Conservation (phyloP, 768 basidiomycete genomes). For the Ramaria sp. region DNA sequence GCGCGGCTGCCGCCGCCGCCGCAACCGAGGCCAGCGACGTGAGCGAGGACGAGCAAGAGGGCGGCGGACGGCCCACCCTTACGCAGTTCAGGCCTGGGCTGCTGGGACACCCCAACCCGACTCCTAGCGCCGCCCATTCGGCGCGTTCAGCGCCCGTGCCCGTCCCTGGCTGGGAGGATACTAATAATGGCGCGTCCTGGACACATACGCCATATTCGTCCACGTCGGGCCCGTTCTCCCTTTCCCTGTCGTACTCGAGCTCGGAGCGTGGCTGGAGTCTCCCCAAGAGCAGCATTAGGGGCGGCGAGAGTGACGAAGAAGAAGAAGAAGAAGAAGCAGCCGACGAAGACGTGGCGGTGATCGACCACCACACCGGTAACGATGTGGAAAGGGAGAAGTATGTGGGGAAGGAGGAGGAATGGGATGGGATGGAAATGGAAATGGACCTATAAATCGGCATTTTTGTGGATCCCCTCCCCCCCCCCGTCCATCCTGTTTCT, state of each 20-base stretch:
- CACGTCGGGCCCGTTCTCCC: not conserved
- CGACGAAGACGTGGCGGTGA: not conserved
- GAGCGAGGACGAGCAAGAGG: slow-evolving; percentile 1
- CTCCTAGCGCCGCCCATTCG: not conserved
- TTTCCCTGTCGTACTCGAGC: not conserved
- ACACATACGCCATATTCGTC: not conserved
- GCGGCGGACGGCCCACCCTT: not conserved
- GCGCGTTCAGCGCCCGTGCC: not conserved
- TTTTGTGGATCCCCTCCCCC: not conserved
- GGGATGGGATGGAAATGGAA: slow-evolving; percentile 8
- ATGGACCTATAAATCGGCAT: slow-evolving; percentile 6
- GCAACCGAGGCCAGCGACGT: not conserved
- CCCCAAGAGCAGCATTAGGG: not conserved
- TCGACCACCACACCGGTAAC: not conserved
- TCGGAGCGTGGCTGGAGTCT: not conserved
- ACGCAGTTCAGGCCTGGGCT: slow-evolving; percentile 8
- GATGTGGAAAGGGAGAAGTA: not conserved
- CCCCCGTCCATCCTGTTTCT: not conserved
- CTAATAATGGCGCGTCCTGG: not conserved
- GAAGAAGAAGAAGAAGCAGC: not conserved
- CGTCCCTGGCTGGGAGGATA: not conserved
- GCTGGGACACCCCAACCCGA: slow-evolving; percentile 6
- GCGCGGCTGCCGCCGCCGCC: too few species aligned
- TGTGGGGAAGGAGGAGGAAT: slow-evolving; percentile 3
- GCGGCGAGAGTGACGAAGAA: not conserved